phyloP scores from a whole-genome alignment of 164 flowering plant genomes.

The Liriodendron chinense region DNA sequence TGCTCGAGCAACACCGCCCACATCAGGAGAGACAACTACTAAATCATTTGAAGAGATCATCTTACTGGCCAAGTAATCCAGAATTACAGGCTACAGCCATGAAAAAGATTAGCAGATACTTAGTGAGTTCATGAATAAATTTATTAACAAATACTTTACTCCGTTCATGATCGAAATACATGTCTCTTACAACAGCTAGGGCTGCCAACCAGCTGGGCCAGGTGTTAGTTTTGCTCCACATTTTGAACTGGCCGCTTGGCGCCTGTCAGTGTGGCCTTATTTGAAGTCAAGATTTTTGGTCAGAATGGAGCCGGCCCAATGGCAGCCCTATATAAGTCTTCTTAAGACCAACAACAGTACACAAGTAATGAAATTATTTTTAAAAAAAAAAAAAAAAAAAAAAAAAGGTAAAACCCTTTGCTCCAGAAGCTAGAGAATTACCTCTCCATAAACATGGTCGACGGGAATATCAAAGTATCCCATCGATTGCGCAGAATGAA shows the following conservation, averaged over 20 bases:
- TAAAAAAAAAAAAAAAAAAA: constrained; percentile 20
- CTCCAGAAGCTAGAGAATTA: constrained; percentile 16
- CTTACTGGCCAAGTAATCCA: constrained; percentile 95
- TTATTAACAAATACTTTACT: not conserved
- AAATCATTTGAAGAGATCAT: constrained; percentile 56
- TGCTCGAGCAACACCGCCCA: constrained; percentile 95
- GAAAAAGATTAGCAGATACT: not conserved
- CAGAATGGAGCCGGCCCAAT: too few species aligned
- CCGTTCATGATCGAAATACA: not conserved
- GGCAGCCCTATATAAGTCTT: too few species aligned
- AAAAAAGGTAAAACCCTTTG: constrained; percentile 13
- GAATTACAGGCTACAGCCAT: constrained; percentile 74
- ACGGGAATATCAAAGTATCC: constrained; percentile 97
- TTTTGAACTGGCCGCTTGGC: not conserved
- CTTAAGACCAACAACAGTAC: not conserved
- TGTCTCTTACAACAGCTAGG: too few species aligned
- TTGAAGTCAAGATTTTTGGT: too few species aligned
- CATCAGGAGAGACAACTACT: constrained; percentile 97
- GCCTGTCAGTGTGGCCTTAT: not conserved
- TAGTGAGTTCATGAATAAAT: not conserved
- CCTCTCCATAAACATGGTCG: constrained; percentile 88
- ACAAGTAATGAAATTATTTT: not conserved
- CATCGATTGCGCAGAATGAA: constrained; percentile 89
- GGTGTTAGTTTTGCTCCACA: not conserved
- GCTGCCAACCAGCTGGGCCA: not conserved